A percentile compares a stretch with the other conserved stretches of the same genome.
Conservation (phyloP, 2,329 filamentous ascomycete genomes). For the Paramyrothecium roridum region DNA sequence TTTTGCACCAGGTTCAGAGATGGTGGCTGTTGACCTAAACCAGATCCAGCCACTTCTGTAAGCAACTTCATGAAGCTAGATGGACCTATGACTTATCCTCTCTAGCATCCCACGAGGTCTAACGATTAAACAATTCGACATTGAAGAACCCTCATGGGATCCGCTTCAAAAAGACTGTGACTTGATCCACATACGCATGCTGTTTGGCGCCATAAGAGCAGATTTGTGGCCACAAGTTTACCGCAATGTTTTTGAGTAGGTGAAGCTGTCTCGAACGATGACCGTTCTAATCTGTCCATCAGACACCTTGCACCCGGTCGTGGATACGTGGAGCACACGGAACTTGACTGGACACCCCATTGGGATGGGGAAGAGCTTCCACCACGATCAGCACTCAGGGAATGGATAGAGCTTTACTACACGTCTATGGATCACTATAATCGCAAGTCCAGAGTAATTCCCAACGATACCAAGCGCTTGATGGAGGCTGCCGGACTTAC, state of each 20-base stretch:
- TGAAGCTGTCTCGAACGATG: conserved; percentile 3
- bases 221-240: conserved; percentile 70
- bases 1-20: conserved; percentile 18
- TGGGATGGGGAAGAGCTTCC: conserved; percentile 65
- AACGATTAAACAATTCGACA: conserved; percentile 60
- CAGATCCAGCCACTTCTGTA: conserved; percentile 36
- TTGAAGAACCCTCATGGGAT: conserved; percentile 68
- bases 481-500: conserved; percentile 73
- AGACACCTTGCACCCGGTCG: conserved; percentile 74
- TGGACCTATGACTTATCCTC: conserved; percentile 10
- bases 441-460: conserved; percentile 61
- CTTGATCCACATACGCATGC: conserved; percentile 77
- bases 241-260: conserved; percentile 63
- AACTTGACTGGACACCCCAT: conserved; percentile 78
- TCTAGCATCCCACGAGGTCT: conserved; percentile 65
- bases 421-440: conserved; percentile 64
- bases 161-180: conserved; percentile 58
- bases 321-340: conserved; percentile 81
- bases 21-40: conserved; percentile 37
- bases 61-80: conserved; percentile 7
- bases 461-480: conserved; percentile 47
- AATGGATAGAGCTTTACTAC: conserved; percentile 69
- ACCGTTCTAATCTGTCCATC: conserved; percentile 4
- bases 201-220: conserved; percentile 71
- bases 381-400: conserved; percentile 51